Evolutionary conservation across 2,329 filamentous ascomycete genomes (phyloP).

Genomic region (Trichoderma asperellum): DNA sequence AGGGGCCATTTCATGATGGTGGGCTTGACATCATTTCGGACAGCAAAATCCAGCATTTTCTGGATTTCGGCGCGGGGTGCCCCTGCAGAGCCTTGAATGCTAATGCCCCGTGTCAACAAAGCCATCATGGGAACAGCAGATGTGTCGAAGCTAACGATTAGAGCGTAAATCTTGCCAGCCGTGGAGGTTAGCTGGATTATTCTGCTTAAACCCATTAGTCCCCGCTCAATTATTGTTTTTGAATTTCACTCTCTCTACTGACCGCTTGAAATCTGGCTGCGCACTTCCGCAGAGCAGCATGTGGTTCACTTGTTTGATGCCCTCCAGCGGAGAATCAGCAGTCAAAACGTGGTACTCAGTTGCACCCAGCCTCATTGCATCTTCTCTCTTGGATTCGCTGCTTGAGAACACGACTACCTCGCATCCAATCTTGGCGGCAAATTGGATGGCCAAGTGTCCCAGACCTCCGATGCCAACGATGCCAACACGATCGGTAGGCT

Average conservation of each 20-base stretch:
- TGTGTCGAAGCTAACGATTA: conserved; percentile 11
- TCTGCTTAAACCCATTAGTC: background rate
- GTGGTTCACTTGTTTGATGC: conserved; percentile 23
- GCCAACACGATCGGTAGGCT: conserved; percentile 73
- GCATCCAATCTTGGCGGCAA: conserved; percentile 67
- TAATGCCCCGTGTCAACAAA: background rate
- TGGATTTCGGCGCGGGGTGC: background rate
- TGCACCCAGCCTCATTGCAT: conserved; percentile 33
- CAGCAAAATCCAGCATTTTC: conserved; percentile 13
- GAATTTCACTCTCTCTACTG: background rate
- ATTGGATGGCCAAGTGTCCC: conserved; percentile 69
- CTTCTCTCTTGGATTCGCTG: conserved; percentile 61
- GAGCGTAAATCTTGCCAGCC: conserved; percentile 10
- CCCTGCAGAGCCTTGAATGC: conserved; percentile 15
- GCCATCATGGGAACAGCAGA: conserved; percentile 8
- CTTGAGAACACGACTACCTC: conserved; percentile 65
- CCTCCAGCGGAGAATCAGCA: conserved; percentile 6
- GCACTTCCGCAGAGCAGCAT: conserved; percentile 27
- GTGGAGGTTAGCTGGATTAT: conserved; percentile 6
- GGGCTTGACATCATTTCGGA: conserved; percentile 4
- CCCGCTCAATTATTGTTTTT: background rate
- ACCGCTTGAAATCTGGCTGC: conserved; percentile 15
- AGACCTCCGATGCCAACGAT: conserved; percentile 70
- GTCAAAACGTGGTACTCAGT: conserved; percentile 21
- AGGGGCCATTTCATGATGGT: conserved; percentile 15